Evolutionary conservation across 495 filamentous ascomycete genomes (phyloP), one percentile per base, ranked within the genome.

Genomic region (Penicillium malachiteum): DNA sequence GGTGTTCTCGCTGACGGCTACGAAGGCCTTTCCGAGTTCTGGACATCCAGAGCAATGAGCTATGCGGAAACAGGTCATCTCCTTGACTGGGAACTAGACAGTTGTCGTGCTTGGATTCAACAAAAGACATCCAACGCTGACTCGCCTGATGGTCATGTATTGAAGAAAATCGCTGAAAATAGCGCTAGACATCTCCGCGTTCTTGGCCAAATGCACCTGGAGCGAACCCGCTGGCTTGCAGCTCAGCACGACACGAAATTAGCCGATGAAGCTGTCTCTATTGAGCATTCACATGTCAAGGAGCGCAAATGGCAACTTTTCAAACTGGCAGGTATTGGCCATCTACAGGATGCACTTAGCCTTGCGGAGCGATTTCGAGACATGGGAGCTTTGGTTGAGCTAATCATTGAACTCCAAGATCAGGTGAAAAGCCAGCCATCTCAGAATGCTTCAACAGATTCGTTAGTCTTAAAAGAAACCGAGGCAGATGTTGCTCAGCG

Each of bases 311-410:
- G 78, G 59, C 79, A 82, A 49, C 73, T 87, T 12, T 77, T 81
- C 50, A 80, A 80, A 40, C 76, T 96, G 40, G 83, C 84, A 5
- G 81, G 85, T n/a, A 83, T 91, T 49, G 87, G 81, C 7, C 78
- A 84, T 47, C 81, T 83, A 58, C 78, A 87, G 16, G 79, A 84
- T 56, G 92, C 84, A 3, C 83, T 95, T 50, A 67, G 69, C 18
- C 73, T 96, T 33, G 90, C 91, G 7, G 88, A 92, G 66, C 83
- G 85, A 53, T 89, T 87, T 62, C 67, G 79, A 33, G 87, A 89
- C 49, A 84, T 90, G 63, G 78, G 77, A 31, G 85, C 88, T 7
- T 71, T 93, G 37, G 87, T 89, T 5, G 82, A 90, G 60, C 69
- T 85, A 31, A 70, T 84, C 7, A 74, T 79, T 26, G 73, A 77